Base-by-base conservation (phyloP, 768 basidiomycete species). In the Filobasidium floriforme region DNA sequence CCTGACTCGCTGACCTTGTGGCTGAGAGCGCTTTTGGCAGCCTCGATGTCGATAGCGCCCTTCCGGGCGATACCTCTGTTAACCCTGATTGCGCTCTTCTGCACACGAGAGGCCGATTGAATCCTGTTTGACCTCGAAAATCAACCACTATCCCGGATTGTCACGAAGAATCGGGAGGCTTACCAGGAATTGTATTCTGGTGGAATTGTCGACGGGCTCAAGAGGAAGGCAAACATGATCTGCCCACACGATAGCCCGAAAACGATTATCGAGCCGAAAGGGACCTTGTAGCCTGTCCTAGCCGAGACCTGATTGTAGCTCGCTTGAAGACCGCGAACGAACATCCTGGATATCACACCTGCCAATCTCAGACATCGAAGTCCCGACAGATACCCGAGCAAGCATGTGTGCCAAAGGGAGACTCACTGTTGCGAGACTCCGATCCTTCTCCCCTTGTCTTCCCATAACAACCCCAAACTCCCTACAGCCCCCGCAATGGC, bases 141-240 rank as follows among this genome's bases (percentile, higher is more conserved):
- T n/a, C n/a, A n/a, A n/a, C n/a, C n/a, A n/a, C n/a, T n/a, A n/a
- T n/a, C n/a, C n/a, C n/a, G n/a, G n/a, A n/a, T n/a, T n/a, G n/a
- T n/a, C n/a, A n/a, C n/a, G n/a, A n/a, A 15, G 24, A 4, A 14
- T 49, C 5, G 15, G 32, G 40, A 28, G 12, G 19, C 65, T 54
- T 67, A 90, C 91, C 91, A 94, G 46, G 76, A 77, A 26, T 81
- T 82, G 71, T 94, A 94, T 15, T 88, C 87, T 59, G 80, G 80
- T n/a, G 89, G 86, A 26, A 94, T 84, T 3, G 90, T 91, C 66
- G 92, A 90, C 19, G 89, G 91, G 46, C 88, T 83, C 43, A 89
- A 75, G 32, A 91, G 80, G 73, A 85, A 88, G 1, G 82, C 86
- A 73, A 90, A 92, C 75, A 91, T 79, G 75, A 97, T 94, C 77